Percentiles rank a stretch among this genome's conserved stretches.
phyloP scores from a whole-genome alignment of 345 rosid species.

The Mallotus nudiflorus region DNA sequence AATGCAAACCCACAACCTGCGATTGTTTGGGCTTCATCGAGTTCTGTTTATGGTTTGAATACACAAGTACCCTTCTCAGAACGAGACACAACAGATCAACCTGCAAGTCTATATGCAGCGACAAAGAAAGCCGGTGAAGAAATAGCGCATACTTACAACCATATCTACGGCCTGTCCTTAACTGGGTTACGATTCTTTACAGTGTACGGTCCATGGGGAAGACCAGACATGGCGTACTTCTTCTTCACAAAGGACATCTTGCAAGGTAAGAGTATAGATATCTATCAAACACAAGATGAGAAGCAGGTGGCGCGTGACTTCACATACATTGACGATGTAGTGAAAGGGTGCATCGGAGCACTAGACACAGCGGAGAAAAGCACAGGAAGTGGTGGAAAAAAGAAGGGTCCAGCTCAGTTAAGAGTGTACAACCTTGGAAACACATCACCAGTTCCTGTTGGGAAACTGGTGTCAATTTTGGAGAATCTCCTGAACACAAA shows the following conservation, averaged over 20 bases:
- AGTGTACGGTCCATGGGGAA: conserved; percentile 33
- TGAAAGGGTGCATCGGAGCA: conserved; percentile 29
- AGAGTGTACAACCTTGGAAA: conserved; percentile 31
- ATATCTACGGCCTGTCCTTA: conserved; percentile 26
- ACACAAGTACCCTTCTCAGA: conserved; percentile 28
- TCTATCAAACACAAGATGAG: conserved; percentile 24
- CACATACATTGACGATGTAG: conserved; percentile 27
- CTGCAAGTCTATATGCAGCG: conserved; percentile 31
- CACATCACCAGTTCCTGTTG: conserved; percentile 29
- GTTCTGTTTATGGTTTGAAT: conserved; percentile 29
- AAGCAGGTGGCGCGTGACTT: conserved; percentile 35
- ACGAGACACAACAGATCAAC: conserved; percentile 25
- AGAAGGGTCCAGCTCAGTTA: conserved; percentile 27
- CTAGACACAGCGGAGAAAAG: conserved; percentile 33
- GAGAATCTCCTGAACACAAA: conserved; percentile 22
- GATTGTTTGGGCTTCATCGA: conserved; percentile 28
- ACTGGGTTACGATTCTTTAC: conserved; percentile 32
- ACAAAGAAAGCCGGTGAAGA: conserved; percentile 34
- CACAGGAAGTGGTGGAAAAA: conserved; percentile 29
- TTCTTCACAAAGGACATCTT: conserved; percentile 28
- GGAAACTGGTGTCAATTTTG: conserved; percentile 21
- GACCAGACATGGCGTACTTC: conserved; percentile 34
- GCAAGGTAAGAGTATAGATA: conserved; percentile 21
- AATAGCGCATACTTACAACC: conserved; percentile 32
- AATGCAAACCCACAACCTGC: conserved; percentile 27